These are phyloP conservation scores for Macaranga tanarius DNA, from an alignment of 441 rosid genomes.

Conservation along the genomic window DNA sequence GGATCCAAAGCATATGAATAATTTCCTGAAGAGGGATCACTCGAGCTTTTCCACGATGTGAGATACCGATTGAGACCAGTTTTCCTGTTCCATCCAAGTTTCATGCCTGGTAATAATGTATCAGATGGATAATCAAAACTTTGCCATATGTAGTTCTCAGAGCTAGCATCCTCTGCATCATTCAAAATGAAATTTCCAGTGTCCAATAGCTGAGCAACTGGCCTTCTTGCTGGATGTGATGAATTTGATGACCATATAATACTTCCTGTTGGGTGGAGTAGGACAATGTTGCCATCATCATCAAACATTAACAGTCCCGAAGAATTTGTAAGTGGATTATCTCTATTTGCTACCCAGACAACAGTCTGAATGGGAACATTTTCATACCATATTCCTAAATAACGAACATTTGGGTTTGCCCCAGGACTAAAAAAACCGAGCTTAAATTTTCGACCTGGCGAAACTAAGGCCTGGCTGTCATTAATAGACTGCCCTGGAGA, in stretches of 20 bases:
- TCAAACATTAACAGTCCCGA: background rate
- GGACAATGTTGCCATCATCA: background rate
- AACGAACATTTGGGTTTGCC: background rate
- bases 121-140: constrained; percentile 19
- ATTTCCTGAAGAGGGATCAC: constrained; percentile 52
- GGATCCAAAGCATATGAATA: constrained; percentile 41
- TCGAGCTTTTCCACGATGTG: constrained; percentile 21
- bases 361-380: constrained; percentile 5
- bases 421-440: constrained; percentile 24
- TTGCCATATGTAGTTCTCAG: constrained; percentile 6
- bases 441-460: constrained; percentile 9
- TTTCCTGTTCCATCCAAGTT: constrained; percentile 21
- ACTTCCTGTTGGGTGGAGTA: constrained; percentile 1
- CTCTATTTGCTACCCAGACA: constrained; percentile 27
- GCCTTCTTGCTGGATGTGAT: background rate
- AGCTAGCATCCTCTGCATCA: constrained; percentile 3
- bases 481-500: constrained; percentile 7
- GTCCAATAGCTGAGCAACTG: constrained; percentile 16
- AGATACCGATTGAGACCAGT: constrained; percentile 8
- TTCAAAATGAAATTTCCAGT: constrained; percentile 15
- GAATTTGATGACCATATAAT: constrained; percentile 13
- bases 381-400: constrained; percentile 21
- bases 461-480: constrained; percentile 14
- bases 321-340: constrained; percentile 12
- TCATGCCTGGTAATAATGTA: constrained; percentile 21